A percentile compares a stretch with the other conserved stretches of the same genome.
phyloP scores from a whole-genome alignment of 768 basidiomycete species.

The Kwoniella sp. region DNA sequence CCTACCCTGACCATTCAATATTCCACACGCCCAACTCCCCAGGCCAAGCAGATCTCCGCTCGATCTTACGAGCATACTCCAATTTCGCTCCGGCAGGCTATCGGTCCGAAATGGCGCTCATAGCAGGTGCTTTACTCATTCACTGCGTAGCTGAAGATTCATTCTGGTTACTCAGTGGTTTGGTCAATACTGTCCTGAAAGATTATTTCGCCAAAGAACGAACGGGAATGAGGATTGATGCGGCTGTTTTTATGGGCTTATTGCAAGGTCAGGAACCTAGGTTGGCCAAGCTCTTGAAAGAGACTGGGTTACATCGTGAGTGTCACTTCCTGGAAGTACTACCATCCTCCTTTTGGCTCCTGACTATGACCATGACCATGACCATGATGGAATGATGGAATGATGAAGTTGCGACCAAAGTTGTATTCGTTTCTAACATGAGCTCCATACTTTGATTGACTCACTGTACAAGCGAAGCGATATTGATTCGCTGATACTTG shows the following conservation, averaged over 20 bases:
- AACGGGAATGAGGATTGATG: constrained; percentile 36
- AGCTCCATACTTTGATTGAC: too few relatives aligned
- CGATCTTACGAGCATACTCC: constrained; percentile 42
- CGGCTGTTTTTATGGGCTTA: constrained; percentile 39
- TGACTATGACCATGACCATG: too few relatives aligned
- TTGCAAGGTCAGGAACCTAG: constrained; percentile 41
- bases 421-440: too few relatives aligned
- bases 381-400: too few relatives aligned
- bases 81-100: constrained; percentile 41
- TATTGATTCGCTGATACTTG: too few relatives aligned
- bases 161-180: constrained; percentile 47
- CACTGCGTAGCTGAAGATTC: constrained; percentile 52
- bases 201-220: constrained; percentile 39
- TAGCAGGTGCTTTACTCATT: constrained; percentile 46
- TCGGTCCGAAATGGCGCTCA: constrained; percentile 40
- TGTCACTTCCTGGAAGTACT: too few relatives aligned
- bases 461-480: too few relatives aligned
- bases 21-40: constrained; percentile 35
- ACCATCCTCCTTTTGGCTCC: too few relatives aligned
- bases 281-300: constrained; percentile 35
- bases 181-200: constrained; percentile 41
- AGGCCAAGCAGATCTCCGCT: constrained; percentile 41
- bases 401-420: too few relatives aligned
- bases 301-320: constrained; percentile 42
- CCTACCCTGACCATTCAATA: constrained; percentile 45